These are phyloP conservation scores for Phytophthora colocasiae DNA, from an alignment of 352 stramenopile species.

Conservation along the genomic window DNA sequence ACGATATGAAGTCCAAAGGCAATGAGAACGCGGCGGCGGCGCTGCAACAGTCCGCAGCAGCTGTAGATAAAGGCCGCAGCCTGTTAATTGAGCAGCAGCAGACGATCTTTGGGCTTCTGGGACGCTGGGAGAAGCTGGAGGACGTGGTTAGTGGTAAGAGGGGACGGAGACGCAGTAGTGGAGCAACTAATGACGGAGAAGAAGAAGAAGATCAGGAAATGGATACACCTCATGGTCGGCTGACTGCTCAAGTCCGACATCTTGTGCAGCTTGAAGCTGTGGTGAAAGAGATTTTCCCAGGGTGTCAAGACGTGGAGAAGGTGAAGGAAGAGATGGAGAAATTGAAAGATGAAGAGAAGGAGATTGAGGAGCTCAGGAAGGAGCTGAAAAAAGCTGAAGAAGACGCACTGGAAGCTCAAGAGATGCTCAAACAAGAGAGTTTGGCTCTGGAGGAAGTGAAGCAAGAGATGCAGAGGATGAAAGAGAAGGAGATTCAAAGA, in stretches of 20 bases:
- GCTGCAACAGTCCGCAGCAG: constrained; percentile 59
- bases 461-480: constrained; percentile 37
- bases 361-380: constrained; percentile 16
- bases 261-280: constrained; percentile 34
- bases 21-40: constrained; percentile 62
- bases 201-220: constrained; percentile 18
- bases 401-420: constrained; percentile 33
- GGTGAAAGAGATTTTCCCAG: constrained; percentile 24
- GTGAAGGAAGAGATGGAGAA: constrained; percentile 20
- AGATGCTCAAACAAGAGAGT: constrained; percentile 49
- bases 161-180: not conserved
- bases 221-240: constrained; percentile 5
- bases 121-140: constrained; percentile 34
- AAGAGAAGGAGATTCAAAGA: constrained; percentile 32
- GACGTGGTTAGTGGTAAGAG: constrained; percentile 6
- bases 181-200: constrained; percentile 9
- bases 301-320: constrained; percentile 22
- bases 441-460: constrained; percentile 43
- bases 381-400: constrained; percentile 34
- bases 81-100: constrained; percentile 61
- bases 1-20: constrained; percentile 78
- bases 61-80: constrained; percentile 43
- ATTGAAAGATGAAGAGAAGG: constrained; percentile 5
- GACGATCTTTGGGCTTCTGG: constrained; percentile 50
- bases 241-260: constrained; percentile 20